These are phyloP conservation scores for Caloboletus firmus DNA, from an alignment of 1,284 basidiomycete species.

Conservation along the genomic window DNA sequence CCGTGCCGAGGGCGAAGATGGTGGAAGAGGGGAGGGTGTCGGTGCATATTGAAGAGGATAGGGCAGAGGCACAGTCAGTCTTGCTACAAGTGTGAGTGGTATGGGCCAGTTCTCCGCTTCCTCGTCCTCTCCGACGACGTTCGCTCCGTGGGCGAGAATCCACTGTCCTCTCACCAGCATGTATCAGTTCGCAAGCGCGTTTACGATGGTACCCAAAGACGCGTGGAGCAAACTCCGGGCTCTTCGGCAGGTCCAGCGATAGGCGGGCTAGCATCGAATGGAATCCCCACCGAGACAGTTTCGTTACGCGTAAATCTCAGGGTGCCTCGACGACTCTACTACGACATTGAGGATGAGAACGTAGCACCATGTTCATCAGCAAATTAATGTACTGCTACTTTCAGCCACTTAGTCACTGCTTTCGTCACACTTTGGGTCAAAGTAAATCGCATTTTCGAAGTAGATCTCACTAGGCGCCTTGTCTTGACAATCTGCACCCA, in stretches of 20 bases:
- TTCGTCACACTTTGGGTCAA: too few species aligned
- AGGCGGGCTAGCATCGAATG: neutral
- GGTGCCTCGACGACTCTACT: neutral
- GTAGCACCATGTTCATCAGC: too few species aligned
- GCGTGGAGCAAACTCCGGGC: neutral
- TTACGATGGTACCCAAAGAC: neutral
- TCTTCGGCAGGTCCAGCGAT: neutral
- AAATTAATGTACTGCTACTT: too few species aligned
- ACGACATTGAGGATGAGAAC: slow-evolving; percentile 4
- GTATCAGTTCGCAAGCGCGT: neutral
- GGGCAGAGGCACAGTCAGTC: neutral
- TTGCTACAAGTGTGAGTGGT: neutral
- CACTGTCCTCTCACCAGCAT: neutral
- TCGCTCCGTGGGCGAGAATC: neutral
- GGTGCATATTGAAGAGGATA: slow-evolving; percentile 58
- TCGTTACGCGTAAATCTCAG: neutral
- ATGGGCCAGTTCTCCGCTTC: neutral
- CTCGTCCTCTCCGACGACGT: neutral
- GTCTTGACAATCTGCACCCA: too few species aligned
- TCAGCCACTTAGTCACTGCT: too few species aligned
- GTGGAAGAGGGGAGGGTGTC: slow-evolving; percentile 84
- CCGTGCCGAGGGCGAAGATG: slow-evolving; percentile 82
- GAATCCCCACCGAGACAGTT: neutral
- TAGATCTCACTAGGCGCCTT: too few species aligned
- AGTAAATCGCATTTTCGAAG: too few species aligned